These are phyloP conservation scores for Xerophyta viscosa DNA, from an alignment of 106 monocot genomes.

Conservation along the genomic window DNA sequence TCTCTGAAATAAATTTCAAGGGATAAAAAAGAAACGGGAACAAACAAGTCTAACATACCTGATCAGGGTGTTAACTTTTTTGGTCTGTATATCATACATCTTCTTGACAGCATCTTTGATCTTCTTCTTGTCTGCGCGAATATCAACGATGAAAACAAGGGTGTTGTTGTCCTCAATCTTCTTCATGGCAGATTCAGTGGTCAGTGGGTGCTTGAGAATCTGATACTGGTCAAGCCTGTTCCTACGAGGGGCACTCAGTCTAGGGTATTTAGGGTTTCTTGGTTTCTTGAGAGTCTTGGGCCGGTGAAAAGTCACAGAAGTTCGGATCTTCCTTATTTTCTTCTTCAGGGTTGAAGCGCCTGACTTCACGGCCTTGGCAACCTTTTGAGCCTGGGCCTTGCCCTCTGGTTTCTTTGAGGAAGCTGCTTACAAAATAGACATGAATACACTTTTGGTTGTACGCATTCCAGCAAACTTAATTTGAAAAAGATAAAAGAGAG, in stretches of 20 bases:
- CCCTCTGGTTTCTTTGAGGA: slow-evolving; percentile 19
- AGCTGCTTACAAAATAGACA: no score
- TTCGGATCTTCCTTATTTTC: slow-evolving; percentile 37
- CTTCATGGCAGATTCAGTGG: slow-evolving; percentile 52
- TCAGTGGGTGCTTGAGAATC: slow-evolving; percentile 42
- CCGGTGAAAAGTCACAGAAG: slow-evolving; percentile 45
- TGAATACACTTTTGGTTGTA: no score
- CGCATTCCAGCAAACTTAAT: no score
- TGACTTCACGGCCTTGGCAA: slow-evolving; percentile 38
- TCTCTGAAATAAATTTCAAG: no score
- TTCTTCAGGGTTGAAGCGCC: slow-evolving; percentile 27
- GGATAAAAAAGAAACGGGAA: no score
- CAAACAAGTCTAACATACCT: no score
- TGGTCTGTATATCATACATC: slow-evolving; percentile 52
- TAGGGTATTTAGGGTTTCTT: slow-evolving; percentile 40
- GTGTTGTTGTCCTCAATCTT: slow-evolving; percentile 59
- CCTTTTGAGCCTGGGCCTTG: slow-evolving; percentile 44
- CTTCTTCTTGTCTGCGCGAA: slow-evolving; percentile 50
- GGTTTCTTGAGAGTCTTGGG: slow-evolving; percentile 28
- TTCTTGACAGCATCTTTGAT: slow-evolving; percentile 49
- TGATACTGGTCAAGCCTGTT: slow-evolving; percentile 43
- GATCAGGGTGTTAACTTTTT: slow-evolving; percentile 52
- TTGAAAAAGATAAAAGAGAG: no score
- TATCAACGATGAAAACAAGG: slow-evolving; percentile 49
- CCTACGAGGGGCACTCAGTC: slow-evolving; percentile 35